Evolutionary conservation across 257 asterid species (phyloP).

Genomic region (Anisodus tanguticus): DNA sequence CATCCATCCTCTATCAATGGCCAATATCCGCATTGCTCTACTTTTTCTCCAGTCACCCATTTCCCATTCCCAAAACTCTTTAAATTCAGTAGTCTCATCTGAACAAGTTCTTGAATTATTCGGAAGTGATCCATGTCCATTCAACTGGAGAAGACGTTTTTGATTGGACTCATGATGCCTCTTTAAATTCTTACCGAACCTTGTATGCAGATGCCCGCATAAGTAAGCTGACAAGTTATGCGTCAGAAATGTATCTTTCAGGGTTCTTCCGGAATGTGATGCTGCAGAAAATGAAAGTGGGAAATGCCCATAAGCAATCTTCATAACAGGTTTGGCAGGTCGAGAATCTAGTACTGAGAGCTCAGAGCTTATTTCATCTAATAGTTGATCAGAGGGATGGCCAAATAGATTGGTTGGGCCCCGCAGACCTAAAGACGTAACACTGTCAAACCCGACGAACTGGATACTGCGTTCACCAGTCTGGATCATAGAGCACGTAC

Average conservation of each 20-base stretch:
- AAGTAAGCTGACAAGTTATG: constrained; percentile 70
- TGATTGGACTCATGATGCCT: constrained; percentile 61
- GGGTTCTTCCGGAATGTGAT: constrained; percentile 73
- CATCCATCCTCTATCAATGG: constrained; percentile 73
- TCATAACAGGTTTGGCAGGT: constrained; percentile 53
- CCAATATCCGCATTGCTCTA: constrained; percentile 85
- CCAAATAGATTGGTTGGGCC: constrained; percentile 98
- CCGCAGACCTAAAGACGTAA: constrained; percentile 69
- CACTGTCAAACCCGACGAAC: constrained; percentile 90
- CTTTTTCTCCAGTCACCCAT: constrained; percentile 95
- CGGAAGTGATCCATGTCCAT: constrained; percentile 53
- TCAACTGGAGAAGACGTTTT: constrained; percentile 60
- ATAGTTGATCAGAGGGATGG: constrained; percentile 85
- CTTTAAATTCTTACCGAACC: constrained; percentile 81
- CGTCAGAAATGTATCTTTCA: constrained; percentile 56
- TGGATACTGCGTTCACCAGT: constrained; percentile 68
- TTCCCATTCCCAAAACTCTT: constrained; percentile 95
- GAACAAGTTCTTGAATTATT: constrained; percentile 46
- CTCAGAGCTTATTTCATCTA: constrained; percentile 63
- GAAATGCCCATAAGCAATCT: constrained; percentile 87
- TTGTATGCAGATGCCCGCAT: constrained; percentile 91
- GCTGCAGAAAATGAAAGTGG: constrained; percentile 89
- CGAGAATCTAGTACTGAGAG: constrained; percentile 73
- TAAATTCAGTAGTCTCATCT: constrained; percentile 30
- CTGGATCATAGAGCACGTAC: constrained; percentile 53